phyloP scores from a whole-genome alignment of 225 moss, liverwort and hornwort species.

The Marchantia polymorpha region DNA sequence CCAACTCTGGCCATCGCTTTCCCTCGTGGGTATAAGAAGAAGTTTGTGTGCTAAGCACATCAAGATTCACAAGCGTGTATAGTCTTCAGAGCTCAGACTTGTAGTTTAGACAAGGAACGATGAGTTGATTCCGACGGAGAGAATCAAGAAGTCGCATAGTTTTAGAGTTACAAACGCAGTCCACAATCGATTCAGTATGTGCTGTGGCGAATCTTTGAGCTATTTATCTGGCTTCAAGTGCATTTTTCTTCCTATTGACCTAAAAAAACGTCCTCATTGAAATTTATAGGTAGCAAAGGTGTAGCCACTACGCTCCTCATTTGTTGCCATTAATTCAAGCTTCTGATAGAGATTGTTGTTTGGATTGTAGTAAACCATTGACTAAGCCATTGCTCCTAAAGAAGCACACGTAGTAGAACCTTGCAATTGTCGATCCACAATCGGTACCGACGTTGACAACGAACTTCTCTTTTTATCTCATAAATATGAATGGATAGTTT shows the following conservation, averaged over 20 bases:
- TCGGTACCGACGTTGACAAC: conserved; percentile 95
- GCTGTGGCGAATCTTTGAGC: neutral
- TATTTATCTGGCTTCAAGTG: neutral
- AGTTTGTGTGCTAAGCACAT: no score
- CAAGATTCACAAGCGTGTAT: no score
- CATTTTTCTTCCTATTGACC: neutral
- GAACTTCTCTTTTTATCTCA: conserved; percentile 99
- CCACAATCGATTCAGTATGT: neutral
- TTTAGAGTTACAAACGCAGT: neutral
- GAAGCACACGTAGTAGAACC: conserved; percentile 98
- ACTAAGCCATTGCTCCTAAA: conserved; percentile 94
- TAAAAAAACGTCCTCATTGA: conserved; percentile 39
- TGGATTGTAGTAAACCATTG: conserved; percentile 93
- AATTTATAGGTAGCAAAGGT: conserved; percentile 96
- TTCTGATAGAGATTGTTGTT: conserved; percentile 99
- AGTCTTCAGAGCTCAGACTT: no score
- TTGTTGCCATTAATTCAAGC: conserved; percentile 90
- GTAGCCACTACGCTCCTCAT: conserved; percentile 89
- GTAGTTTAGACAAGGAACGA: no score
- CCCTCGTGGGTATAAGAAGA: no score
- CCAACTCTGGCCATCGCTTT: no score
- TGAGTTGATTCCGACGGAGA: no score
- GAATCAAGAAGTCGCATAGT: no score
- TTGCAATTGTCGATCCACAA: conserved; percentile 95
- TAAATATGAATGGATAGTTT: conserved; percentile 93